Base-by-base conservation (phyloP, 345 rosid genomes). In the Rhodamnia rubescens region DNA sequence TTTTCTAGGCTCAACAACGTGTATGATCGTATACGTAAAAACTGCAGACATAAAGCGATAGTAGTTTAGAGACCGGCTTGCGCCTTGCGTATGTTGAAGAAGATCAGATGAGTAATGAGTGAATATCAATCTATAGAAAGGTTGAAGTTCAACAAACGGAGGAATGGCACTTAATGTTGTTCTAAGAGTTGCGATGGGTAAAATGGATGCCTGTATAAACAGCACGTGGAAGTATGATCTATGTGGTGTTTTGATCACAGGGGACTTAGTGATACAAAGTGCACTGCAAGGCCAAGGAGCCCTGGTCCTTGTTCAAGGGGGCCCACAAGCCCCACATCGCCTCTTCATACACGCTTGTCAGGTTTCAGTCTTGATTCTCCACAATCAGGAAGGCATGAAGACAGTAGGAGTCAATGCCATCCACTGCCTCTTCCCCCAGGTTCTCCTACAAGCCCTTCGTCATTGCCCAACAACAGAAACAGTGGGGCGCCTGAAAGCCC, bases 381-480 rank as follows among this genome's bases (percentile, higher is more conserved):
- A 18, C 80, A 69, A 3, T 88, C 92, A 2, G 95, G 93, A 87
- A 91, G 91, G 87, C 85, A 87, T 58, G 97, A 93, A 52, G 96
- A 92, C 69, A 93, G 92, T 53, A 94, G 90, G 85, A 91, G 92
- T 84, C 94, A 95, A 90, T 87, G 91, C 81, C 98, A 97, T 83
- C 96, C 91, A 32, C 88, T 97, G 90, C 99, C 99, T 90, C 93
- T 95, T 53, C 99, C 99, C 8, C 99, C 99, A 1, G 92, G 92
- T 86, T 95, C 99, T 84, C 98, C 98, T 32, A 92, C 92, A 27
- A 95, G 97, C 87, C 94, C 96, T 52, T 87, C 98, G 83, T 90
- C 97, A 82, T 85, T 91, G 84, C 85, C 92, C 26, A 84, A 88
- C 87, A 61, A 90, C 50, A 89, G 93, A 91, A 84, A 83, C 61